Percentiles rank a stretch among this genome's conserved stretches.
Evolutionary conservation across 2,329 filamentous ascomycete genomes (phyloP).

Genomic region (Magnaporthiopsis rhizophila): DNA sequence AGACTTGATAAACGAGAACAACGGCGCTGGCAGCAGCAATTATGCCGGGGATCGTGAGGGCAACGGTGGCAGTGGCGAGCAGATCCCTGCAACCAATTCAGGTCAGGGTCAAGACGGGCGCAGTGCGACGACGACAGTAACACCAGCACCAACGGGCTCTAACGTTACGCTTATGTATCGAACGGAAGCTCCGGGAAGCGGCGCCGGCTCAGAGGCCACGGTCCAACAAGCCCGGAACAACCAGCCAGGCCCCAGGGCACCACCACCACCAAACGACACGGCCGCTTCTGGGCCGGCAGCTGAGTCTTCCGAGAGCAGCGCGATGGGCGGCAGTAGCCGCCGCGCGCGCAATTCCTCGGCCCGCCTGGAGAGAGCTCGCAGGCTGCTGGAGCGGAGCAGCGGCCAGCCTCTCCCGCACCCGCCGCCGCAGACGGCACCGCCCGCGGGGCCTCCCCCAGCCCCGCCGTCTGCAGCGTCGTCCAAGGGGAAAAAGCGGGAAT

Average conservation of each 20-base stretch:
- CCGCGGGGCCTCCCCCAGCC: background rate
- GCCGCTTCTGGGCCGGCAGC: no score
- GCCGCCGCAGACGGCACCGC: background rate
- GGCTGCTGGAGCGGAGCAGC: background rate
- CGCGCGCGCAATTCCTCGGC: background rate
- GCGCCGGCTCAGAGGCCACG: no score
- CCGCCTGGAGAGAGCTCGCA: background rate
- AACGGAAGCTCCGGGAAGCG: background rate
- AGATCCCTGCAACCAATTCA: background rate
- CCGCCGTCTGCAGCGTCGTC: no score
- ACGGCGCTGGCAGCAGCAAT: background rate
- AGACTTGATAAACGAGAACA: background rate
- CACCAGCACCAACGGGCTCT: background rate
- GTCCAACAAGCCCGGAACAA: no score
- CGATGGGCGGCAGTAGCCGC: background rate
- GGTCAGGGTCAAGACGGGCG: background rate
- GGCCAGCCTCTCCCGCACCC: background rate
- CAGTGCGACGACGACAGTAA: constrained; percentile 1
- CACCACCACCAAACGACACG: no score
- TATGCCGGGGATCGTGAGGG: constrained; percentile 1
- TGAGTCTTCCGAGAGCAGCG: background rate
- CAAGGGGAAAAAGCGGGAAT: background rate
- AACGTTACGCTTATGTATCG: background rate
- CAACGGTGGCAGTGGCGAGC: background rate
- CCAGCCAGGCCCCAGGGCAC: no score